phyloP scores from a whole-genome alignment of 805 yeast genomes.

The Metschnikowia aberdeeniae region DNA sequence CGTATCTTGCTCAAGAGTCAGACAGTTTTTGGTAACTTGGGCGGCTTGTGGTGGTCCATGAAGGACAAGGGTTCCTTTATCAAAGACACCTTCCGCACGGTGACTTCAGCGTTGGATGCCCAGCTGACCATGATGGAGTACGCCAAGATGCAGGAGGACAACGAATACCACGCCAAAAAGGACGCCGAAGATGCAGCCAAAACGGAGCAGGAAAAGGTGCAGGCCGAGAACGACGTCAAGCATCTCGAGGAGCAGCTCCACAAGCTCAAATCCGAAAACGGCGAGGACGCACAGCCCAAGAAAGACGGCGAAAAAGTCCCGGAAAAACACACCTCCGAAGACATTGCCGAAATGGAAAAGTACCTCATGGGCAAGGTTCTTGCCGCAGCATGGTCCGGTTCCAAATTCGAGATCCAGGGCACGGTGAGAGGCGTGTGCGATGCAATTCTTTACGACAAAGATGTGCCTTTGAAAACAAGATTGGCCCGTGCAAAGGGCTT shows the following conservation, averaged over 20 bases:
- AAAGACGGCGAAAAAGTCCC: slow-evolving; percentile 22
- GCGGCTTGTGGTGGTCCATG: slow-evolving; percentile 65
- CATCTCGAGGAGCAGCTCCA: slow-evolving; percentile 14
- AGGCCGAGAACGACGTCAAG: slow-evolving; percentile 23
- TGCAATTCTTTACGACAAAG: slow-evolving; percentile 54
- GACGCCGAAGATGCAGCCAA: slow-evolving; percentile 24
- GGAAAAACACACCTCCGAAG: slow-evolving; percentile 49
- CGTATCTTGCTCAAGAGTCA: slow-evolving; percentile 63
- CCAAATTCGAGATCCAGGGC: slow-evolving; percentile 71
- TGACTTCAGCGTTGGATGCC: slow-evolving; percentile 73
- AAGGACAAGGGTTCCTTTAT: slow-evolving; percentile 73
- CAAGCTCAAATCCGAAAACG: slow-evolving; percentile 8
- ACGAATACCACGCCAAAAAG: slow-evolving; percentile 38
- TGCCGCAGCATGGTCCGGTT: slow-evolving; percentile 83
- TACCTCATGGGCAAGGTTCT: slow-evolving; percentile 73
- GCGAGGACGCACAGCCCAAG: slow-evolving; percentile 1
- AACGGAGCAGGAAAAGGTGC: slow-evolving; percentile 26
- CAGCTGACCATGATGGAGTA: slow-evolving; percentile 73
- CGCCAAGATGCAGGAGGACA: slow-evolving; percentile 60
- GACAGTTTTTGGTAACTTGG: slow-evolving; percentile 51
- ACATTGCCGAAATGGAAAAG: slow-evolving; percentile 67
- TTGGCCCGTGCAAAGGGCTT: slow-evolving; percentile 62
- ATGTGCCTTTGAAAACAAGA: slow-evolving; percentile 43
- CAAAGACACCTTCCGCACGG: slow-evolving; percentile 66
- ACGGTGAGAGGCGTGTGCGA: slow-evolving; percentile 72